Percentiles rank a stretch among this genome's conserved stretches.
phyloP scores from a whole-genome alignment of 1,284 basidiomycete genomes.

The Ceratobasidium sp. region DNA sequence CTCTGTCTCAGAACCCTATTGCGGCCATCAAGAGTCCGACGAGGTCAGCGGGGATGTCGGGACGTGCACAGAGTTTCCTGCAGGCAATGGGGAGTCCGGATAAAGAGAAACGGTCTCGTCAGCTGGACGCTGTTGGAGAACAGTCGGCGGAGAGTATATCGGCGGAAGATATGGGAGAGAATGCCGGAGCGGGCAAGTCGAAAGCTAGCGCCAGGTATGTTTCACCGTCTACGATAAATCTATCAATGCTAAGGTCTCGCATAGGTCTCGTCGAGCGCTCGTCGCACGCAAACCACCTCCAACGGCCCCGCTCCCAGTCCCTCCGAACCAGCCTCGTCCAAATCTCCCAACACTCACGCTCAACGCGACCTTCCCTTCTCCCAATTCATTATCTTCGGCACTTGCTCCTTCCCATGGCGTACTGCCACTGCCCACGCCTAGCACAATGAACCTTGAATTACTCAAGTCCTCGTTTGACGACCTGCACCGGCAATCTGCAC shows the following conservation, averaged over 20 bases:
- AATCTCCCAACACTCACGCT: conserved; percentile 4
- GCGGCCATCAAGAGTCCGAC: conserved; percentile 40
- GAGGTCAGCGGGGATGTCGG: conserved; percentile 20
- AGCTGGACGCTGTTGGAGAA: conserved; percentile 21
- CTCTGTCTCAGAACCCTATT: conserved; percentile 29
- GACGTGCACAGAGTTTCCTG: conserved; percentile 7
- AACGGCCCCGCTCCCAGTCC: not conserved
- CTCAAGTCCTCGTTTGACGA: conserved; percentile 28
- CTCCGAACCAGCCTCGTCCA: not conserved
- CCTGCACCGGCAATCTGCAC: not conserved
- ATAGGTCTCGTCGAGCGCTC: not conserved
- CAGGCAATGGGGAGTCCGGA: conserved; percentile 16
- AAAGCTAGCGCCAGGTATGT: no score
- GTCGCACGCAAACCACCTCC: conserved; percentile 33
- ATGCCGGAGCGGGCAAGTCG: not conserved
- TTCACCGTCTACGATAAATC: not conserved
- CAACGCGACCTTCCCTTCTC: conserved; percentile 20
- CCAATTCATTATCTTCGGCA: conserved; percentile 9
- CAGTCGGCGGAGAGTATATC: not conserved
- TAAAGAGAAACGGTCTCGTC: conserved; percentile 12
- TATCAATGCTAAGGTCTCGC: not conserved
- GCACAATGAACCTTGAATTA: not conserved
- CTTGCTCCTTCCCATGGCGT: conserved; percentile 26
- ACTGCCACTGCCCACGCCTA: conserved; percentile 14
- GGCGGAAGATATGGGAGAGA: not conserved